A percentile compares a stretch with the other conserved stretches of the same genome.
These are phyloP conservation scores for Aspergillus sp. DNA, from an alignment of 2,329 filamentous ascomycete genomes.

Conservation along the genomic window DNA sequence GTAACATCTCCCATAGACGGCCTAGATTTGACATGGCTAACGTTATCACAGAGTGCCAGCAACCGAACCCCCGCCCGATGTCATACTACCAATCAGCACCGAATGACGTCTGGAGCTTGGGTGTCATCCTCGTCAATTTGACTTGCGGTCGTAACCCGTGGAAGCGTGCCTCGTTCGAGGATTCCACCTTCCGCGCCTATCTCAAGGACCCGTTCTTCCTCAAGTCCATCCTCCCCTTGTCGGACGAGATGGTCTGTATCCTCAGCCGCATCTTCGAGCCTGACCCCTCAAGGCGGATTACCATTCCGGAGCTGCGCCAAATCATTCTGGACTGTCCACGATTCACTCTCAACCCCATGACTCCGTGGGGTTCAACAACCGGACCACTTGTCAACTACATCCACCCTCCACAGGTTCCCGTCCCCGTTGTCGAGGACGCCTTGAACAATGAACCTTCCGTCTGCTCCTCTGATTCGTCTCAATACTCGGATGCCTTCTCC, in stretches of 20 bases:
- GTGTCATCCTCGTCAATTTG: conserved; percentile 95
- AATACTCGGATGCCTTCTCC: conserved; percentile 40
- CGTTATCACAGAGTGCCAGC: conserved; percentile 75
- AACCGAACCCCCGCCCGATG: conserved; percentile 66
- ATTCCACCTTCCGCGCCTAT: conserved; percentile 92
- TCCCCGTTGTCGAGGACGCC: conserved; percentile 31
- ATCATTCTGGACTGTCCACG: conserved; percentile 73
- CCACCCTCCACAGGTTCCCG: conserved; percentile 37
- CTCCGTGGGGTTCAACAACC: conserved; percentile 40
- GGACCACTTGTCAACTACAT: conserved; percentile 36
- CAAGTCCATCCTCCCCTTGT: conserved; percentile 87
- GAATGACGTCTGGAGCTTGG: conserved; percentile 98
- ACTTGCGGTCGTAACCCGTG: conserved; percentile 98
- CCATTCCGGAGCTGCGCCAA: conserved; percentile 73
- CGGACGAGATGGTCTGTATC: conserved; percentile 84
- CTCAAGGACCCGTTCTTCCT: conserved; percentile 82
- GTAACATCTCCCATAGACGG: conserved; percentile 50
- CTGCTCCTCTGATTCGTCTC: conserved; percentile 36
- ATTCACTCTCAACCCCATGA: conserved; percentile 58
- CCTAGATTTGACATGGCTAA: conserved; percentile 3
- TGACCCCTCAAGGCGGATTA: conserved; percentile 79
- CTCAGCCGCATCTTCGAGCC: conserved; percentile 83
- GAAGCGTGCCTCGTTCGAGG: conserved; percentile 92
- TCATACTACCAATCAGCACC: conserved; percentile 86
- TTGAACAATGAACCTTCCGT: conserved; percentile 37